Evolutionary conservation across 345 rosid species (phyloP), one percentile per base, ranked within the genome.

Genomic region (Balakata baccata): DNA sequence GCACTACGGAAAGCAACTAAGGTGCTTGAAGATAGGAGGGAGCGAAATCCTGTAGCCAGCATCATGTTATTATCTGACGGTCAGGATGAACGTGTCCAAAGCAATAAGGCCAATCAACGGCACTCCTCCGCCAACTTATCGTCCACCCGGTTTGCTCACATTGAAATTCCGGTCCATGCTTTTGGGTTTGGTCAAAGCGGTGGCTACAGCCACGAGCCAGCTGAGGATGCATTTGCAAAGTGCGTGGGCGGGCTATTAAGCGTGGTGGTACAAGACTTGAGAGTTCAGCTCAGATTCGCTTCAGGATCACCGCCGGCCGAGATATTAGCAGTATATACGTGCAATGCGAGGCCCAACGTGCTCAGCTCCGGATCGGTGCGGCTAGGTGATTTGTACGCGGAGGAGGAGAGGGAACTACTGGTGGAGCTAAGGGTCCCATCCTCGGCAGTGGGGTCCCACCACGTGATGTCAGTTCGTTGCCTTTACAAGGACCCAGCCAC

Each of bases 1-100:
- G 98, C 97, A 54, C 78, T 94, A 10, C 89, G 87, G 69, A 94
- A 94, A 77, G 97, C 97, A 14, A 89, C 87, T 16, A 90, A 92
- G 66, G 95, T 94, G 71, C 81, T 92, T 4, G 97, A 90, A 39
- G 98, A 94, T 79, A 88, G 98, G 51, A 86, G 95, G 61, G 87
- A 89, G 83, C 82, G 74, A 83, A 94, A 94, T 82, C 87, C 91
- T 6, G 79, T 84, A 12, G 82, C 97, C 29, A 85, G 83, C 56
- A 83, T 94, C 49, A 74, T 94, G 60, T 73, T 92, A 47, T 66
- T 90, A 41, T 86, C 93, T 2, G 93, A 84, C 78, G 89, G 88
- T 63, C 89, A 85, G 20, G 82, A 86, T 78, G 83, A 83, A 49
- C 79, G 82, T 16, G 77, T 81, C 60, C 83, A 76, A 66, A 64